A percentile compares a stretch with the other conserved stretches of the same genome.
Conservation (phyloP, 176 grass and related monocot genomes). For the maize (Zea mays) region DNA sequence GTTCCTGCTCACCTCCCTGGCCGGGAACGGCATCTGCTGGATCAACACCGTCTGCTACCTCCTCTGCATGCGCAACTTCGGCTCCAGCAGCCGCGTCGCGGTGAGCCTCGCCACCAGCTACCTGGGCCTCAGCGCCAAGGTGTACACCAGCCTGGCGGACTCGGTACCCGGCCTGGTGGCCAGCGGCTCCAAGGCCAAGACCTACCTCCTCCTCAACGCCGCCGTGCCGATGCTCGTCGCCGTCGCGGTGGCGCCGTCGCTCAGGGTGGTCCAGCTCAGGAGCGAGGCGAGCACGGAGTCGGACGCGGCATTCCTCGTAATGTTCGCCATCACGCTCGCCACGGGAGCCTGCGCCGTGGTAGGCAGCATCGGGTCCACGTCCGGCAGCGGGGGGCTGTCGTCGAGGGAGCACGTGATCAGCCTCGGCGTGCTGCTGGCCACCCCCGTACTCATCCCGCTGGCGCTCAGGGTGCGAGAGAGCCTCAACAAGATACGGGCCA, state of each 20-base stretch:
- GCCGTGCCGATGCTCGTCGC: constrained; percentile 70
- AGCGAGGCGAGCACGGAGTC: background rate
- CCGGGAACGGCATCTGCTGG: constrained; percentile 98
- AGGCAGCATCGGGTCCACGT: constrained; percentile 65
- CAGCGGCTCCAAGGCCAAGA: constrained; percentile 42
- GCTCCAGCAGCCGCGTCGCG: constrained; percentile 63
- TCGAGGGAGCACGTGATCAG: constrained; percentile 66
- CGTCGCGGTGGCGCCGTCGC: constrained; percentile 58
- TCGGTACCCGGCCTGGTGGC: no score
- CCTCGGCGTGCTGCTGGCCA: constrained; percentile 61
- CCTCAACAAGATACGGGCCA: constrained; percentile 48
- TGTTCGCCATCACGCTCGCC: constrained; percentile 84
- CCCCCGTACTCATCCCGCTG: constrained; percentile 64
- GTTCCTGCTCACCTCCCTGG: constrained; percentile 82
- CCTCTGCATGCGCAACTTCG: constrained; percentile 93
- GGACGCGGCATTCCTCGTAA: constrained; percentile 59
- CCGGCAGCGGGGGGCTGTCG: constrained; percentile 44
- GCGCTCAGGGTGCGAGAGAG: constrained; percentile 60
- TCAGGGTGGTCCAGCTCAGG: constrained; percentile 47
- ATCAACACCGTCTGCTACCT: constrained; percentile 98
- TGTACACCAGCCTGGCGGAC: constrained; percentile 57
- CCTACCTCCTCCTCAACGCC: constrained; percentile 89
- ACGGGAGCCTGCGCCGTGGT: constrained; percentile 78
- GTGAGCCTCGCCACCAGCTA: constrained; percentile 88
- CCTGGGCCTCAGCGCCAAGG: constrained; percentile 92